A percentile compares a stretch with the other conserved stretches of the same genome.
Evolutionary conservation across 1,139 yeast genomes (phyloP).

Genomic region (Diutina siamensis): DNA sequence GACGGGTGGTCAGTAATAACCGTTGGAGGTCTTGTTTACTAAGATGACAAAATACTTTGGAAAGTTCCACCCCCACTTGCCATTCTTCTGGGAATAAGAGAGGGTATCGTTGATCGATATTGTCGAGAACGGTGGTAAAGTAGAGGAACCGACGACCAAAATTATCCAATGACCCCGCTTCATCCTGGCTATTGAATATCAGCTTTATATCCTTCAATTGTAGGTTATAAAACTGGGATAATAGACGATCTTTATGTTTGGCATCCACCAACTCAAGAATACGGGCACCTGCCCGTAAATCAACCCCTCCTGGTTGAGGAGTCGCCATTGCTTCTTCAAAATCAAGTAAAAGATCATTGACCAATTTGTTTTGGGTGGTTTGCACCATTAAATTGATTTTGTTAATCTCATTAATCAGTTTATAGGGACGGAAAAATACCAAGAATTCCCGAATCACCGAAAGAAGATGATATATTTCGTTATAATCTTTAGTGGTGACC

Average conservation of each 20-base stretch:
- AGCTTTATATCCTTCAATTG: constrained; percentile 63
- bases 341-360: constrained; percentile 66
- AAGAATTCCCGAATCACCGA: constrained; percentile 74
- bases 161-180: constrained; percentile 90
- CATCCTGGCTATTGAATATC: constrained; percentile 71
- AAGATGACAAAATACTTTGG: constrained; percentile 51
- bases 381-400: constrained; percentile 51
- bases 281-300: constrained; percentile 52
- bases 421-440: constrained; percentile 67
- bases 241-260: constrained; percentile 47
- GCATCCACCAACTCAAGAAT: constrained; percentile 59
- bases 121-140: constrained; percentile 58
- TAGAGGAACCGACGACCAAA: constrained; percentile 70
- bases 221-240: constrained; percentile 63
- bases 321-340: constrained; percentile 40
- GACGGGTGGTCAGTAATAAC: constrained; percentile 1
- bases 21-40: constrained; percentile 52
- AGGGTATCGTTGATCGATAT: constrained; percentile 42
- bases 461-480: constrained; percentile 54
- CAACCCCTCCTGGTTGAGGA: constrained; percentile 14
- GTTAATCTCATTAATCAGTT: constrained; percentile 77
- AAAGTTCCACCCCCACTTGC: constrained; percentile 54
- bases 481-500: constrained; percentile 38
- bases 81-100: constrained; percentile 58
- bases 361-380: constrained; percentile 50